Evolutionary conservation across 225 moss, liverwort and hornwort species (phyloP).

Genomic region (Rhytidiadelphus loreus): DNA sequence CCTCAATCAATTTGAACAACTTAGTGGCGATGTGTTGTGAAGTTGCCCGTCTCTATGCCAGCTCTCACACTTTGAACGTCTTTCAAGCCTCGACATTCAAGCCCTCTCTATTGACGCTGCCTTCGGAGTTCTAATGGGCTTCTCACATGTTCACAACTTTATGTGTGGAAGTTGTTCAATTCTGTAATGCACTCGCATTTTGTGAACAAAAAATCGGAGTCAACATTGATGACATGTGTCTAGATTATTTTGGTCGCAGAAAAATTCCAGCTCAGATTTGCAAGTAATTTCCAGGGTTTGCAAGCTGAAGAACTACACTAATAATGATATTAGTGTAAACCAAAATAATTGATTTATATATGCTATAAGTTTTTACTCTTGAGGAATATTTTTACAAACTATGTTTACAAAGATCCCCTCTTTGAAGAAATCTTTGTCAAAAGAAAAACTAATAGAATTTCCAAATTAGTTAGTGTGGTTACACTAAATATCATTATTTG

Average conservation of each 20-base stretch:
- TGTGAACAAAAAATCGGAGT: not conserved
- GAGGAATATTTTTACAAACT: not conserved
- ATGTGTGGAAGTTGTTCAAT: not conserved
- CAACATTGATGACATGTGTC: not conserved
- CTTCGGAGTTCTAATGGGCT: not conserved
- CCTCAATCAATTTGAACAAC: not conserved
- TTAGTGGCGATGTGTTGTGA: not conserved
- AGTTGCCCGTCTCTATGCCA: not conserved
- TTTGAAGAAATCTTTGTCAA: no score
- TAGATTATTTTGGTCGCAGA: not conserved
- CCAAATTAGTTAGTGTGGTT: no score
- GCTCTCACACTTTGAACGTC: not conserved
- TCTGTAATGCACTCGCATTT: not conserved
- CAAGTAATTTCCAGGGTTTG: not conserved
- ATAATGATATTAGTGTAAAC: not conserved
- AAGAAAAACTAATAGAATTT: no score
- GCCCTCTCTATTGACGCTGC: not conserved
- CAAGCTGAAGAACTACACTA: no score
- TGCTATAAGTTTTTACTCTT: no score
- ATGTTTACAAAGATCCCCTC: not conserved
- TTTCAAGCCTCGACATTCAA: not conserved
- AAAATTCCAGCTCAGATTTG: not conserved
- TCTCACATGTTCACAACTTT: not conserved
- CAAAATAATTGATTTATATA: not conserved
- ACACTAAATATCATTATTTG: no score